phyloP scores from a whole-genome alignment of 1,284 basidiomycete species.

The Ustilago curta region DNA sequence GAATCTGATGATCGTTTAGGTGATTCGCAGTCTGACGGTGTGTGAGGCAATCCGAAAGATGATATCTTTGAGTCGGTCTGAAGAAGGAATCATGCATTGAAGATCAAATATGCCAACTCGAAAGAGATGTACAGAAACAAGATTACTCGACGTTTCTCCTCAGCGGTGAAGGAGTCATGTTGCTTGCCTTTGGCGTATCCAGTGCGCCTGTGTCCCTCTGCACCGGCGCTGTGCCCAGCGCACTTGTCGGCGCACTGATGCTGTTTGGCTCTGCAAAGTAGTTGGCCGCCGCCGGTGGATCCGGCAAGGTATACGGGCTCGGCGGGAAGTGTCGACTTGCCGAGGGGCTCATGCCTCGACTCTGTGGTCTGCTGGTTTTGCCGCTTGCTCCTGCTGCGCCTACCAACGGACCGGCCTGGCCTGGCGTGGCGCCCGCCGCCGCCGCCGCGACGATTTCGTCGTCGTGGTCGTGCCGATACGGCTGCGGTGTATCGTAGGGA shows the following conservation, averaged over 20 bases:
- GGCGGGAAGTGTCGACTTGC: conserved; percentile 34
- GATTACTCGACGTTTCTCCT: conserved; percentile 31
- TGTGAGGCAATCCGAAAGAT: not conserved
- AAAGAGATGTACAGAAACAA: no score
- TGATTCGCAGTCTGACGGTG: not conserved
- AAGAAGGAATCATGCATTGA: no score
- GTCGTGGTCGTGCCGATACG: conserved; percentile 63
- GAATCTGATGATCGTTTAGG: no score
- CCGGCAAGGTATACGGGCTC: conserved; percentile 55
- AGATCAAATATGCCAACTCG: no score
- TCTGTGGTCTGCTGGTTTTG: conserved; percentile 4
- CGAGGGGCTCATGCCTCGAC: conserved; percentile 15
- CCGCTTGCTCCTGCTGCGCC: not conserved
- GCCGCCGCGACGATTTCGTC: conserved; percentile 26
- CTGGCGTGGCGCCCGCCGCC: not conserved
- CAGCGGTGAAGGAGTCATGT: conserved; percentile 27
- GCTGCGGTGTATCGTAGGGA: conserved; percentile 68
- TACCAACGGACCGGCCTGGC: not conserved
- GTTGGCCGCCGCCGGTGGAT: conserved; percentile 54
- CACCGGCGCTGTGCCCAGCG: not conserved
- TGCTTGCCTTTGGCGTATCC: conserved; percentile 33
- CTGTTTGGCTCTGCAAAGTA: conserved; percentile 49
- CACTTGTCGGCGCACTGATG: no score
- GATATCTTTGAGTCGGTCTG: no score
- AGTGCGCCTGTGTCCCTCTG: not conserved